Evolutionary conservation across 2,329 filamentous ascomycete species (phyloP).

Genomic region (Chrysoporthe austroafricana): DNA sequence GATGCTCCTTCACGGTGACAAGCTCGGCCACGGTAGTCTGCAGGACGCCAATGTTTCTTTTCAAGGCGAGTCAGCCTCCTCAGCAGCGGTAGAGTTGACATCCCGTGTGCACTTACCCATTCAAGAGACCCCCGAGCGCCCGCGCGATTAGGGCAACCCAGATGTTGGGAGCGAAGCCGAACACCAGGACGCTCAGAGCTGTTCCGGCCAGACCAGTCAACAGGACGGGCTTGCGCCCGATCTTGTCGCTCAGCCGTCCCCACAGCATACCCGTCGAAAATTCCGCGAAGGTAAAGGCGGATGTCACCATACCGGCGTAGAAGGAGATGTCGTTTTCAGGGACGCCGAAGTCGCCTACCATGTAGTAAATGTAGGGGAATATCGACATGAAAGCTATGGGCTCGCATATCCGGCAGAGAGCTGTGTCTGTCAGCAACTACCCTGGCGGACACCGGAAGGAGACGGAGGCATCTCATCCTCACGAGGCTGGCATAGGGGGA

Average conservation of each 20-base stretch:
- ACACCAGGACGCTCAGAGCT: constrained; percentile 87
- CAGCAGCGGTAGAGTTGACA: constrained; percentile 15
- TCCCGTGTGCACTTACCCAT: constrained; percentile 69
- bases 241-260: constrained; percentile 88
- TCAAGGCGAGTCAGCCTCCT: constrained; percentile 23
- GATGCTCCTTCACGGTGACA: constrained; percentile 89
- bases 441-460: background rate
- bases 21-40: constrained; percentile 95
- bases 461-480: background rate
- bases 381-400: constrained; percentile 99
- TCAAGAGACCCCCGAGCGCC: constrained; percentile 86
- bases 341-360: constrained; percentile 91
- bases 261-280: constrained; percentile 92
- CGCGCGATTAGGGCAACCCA: constrained; percentile 84
- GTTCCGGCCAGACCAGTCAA: constrained; percentile 89
- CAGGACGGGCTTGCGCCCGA: constrained; percentile 91
- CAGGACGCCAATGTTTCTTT: constrained; percentile 88
- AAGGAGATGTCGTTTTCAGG: constrained; percentile 84
- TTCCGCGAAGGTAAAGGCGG: constrained; percentile 93
- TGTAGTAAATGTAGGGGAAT: constrained; percentile 97
- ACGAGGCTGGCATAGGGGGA: background rate
- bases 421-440: constrained; percentile 48
- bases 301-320: constrained; percentile 95
- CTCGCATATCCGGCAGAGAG: constrained; percentile 93
- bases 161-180: constrained; percentile 86